Evolutionary conservation across 2,329 filamentous ascomycete species (phyloP), one percentile per base, ranked within the genome.

Genomic region (Aspergillus fischeri): DNA sequence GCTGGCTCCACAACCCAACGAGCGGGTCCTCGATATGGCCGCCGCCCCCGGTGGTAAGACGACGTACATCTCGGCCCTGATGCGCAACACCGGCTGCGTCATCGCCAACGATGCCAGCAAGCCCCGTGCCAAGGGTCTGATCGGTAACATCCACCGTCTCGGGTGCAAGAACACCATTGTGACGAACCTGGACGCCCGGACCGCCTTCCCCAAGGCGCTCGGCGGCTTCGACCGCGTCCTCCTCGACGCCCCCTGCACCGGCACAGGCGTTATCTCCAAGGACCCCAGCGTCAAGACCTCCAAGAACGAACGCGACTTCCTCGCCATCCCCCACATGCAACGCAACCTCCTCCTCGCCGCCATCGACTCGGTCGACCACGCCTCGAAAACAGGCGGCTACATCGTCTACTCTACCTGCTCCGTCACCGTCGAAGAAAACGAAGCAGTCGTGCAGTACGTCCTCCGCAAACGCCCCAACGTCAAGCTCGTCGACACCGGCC

Each of bases 41-140:
- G 89, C 94, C 65, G 93, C 93, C 60, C 93, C 93, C 58, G 93
- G 93, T 79, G 93, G 93, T 76, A 97, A 97, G 78, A 96, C 92
- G 9, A 97, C 93, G 6, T 91, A 97, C 75, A 89, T 96, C 73
- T 91, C 93, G n/a, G 93, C 93, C 0, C 78, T 97, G 70, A 97
- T 97, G 92, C 92, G 92, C 77, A 99, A 99, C 77, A 97, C 93
- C 0, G 94, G 94, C 55, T 89, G 89, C 65, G 88, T 99, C 64
- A 91, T 99, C 70, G 93, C 94, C 72, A 99, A 99, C 81, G 94
- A 99, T 84, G 87, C 90, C 66, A 97, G 89, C 81, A 96, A 96
- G 76, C 80, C 87, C 58, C 90, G 94, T 85, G 85, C 92, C 51
- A 97, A 97, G 80, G 94, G 91, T 89, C 81, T 99, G 54, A 97